Percentiles rank a stretch among this genome's conserved stretches.
Conservation (phyloP, 257 asterid genomes). For the Anisodus acutangulus region DNA sequence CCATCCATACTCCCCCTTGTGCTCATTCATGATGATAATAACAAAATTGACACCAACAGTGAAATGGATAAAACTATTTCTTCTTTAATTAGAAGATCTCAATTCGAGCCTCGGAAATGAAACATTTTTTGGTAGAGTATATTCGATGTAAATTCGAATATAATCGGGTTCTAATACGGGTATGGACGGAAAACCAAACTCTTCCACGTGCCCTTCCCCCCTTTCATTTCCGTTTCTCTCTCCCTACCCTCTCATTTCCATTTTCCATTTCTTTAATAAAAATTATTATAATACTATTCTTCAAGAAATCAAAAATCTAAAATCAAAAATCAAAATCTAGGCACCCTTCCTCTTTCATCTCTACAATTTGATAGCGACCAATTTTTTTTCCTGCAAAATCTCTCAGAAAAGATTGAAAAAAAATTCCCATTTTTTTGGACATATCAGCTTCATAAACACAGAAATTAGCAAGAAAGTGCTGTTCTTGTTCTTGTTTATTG, state of each 20-base stretch:
- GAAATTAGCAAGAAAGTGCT: conserved; percentile 16
- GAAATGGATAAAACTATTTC: too few species aligned
- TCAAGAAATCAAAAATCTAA: not conserved
- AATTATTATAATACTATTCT: not conserved
- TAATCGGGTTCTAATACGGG: too few species aligned
- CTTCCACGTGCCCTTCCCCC: conserved; percentile 42
- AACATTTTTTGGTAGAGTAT: too few species aligned
- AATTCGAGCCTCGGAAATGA: too few species aligned
- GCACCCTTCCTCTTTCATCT: conserved; percentile 21
- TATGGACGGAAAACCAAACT: not conserved
- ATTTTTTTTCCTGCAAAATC: not conserved
- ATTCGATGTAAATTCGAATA: too few species aligned
- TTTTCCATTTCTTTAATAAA: not conserved
- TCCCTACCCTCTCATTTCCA: not conserved
- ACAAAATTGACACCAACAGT: too few species aligned
- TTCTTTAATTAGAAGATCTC: too few species aligned
- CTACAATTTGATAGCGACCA: conserved; percentile 26
- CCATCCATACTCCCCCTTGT: too few species aligned
- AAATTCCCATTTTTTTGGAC: not conserved
- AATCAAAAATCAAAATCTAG: not conserved
- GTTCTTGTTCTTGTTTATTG: not conserved
- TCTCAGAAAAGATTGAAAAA: not conserved
- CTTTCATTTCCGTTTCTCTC: conserved; percentile 22
- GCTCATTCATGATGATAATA: too few species aligned
- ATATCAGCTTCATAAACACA: not conserved